Evolutionary conservation across 768 basidiomycete species (phyloP), one percentile per base, ranked within the genome.

Genomic region (Harrya chromipes): DNA sequence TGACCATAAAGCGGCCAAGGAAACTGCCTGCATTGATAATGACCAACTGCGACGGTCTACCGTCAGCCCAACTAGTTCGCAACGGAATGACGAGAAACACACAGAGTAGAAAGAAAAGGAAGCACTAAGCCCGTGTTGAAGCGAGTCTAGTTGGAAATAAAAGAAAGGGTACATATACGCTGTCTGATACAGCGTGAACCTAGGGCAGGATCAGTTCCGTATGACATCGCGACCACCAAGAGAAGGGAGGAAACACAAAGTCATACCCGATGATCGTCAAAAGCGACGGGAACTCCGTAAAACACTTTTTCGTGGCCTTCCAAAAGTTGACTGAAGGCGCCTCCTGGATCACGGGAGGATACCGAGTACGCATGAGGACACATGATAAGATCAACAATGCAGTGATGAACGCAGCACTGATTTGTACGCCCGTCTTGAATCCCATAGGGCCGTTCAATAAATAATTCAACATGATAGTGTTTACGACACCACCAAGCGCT

Each of bases 401-500:
- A 0, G 69, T 61, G 43, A 72, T 62, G n/a, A 80, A 59, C 19
- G 61, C 61, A 2, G 72, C 77, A 46, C 68, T 76, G 12, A 69
- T 70, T 4, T 66, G 69, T 0, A 72, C 70, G 24, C 72, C 71
- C 35, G 50, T 66, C 12, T 56, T 65, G 56, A 81, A 75, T 8
- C 84, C 81, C 4, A 75, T 62, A 6, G 66, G 55, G 3, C 75
- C 73, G 46, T 74, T 75, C 46, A 44, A 52, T 29, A 46, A 51
- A 20, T 72, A 64, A 60, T 87, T 85, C 24, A 87, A 66, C 72
- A 85, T 76, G 53, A 84, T 80, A 1, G 83, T 80, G 47, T 83
- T 76, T 13, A 79, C 55, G 19, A 80, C 66, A 6, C 78, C 80
- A 8, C 85, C 84, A 3, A 82, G 60, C 3, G 79, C 73, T 29